Conservation (phyloP, 2,329 filamentous ascomycete genomes). For the Claviceps paspali region DNA sequence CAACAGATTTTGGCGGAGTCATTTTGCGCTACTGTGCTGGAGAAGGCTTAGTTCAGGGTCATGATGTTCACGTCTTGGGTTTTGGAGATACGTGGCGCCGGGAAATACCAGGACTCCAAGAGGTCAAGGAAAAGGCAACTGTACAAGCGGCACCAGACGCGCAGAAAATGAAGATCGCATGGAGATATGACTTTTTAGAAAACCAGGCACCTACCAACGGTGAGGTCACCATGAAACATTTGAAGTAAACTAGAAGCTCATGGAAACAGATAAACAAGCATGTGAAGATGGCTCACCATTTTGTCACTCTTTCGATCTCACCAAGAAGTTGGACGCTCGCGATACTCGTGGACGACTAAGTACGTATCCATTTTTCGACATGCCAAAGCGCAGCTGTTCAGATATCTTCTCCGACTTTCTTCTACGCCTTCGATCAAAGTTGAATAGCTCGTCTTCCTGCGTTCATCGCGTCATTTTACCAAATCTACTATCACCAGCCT, state of each 20-base stretch:
- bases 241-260: background rate
- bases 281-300: conserved; percentile 23
- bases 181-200: conserved; percentile 81
- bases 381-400: conserved; percentile 10
- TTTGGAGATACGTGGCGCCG: conserved; percentile 65
- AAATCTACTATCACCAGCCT: conserved; percentile 67
- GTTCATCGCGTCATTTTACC: conserved; percentile 79
- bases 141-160: conserved; percentile 25
- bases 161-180: conserved; percentile 97
- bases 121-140: conserved; percentile 23
- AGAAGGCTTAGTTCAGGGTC: conserved; percentile 82
- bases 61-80: conserved; percentile 75
- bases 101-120: conserved; percentile 61
- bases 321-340: conserved; percentile 40
- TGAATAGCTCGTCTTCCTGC: conserved; percentile 40
- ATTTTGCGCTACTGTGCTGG: conserved; percentile 81
- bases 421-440: conserved; percentile 35
- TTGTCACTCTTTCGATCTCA: conserved; percentile 60
- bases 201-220: conserved; percentile 22
- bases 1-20: conserved; percentile 82
- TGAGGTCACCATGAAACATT: background rate
- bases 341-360: conserved; percentile 34
- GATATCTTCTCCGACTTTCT: conserved; percentile 46
- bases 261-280: conserved; percentile 3
- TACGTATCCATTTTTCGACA: conserved; percentile 33